These are phyloP conservation scores for Sarocladium brachiariae DNA, from an alignment of 2,329 filamentous ascomycete species.

Conservation along the genomic window DNA sequence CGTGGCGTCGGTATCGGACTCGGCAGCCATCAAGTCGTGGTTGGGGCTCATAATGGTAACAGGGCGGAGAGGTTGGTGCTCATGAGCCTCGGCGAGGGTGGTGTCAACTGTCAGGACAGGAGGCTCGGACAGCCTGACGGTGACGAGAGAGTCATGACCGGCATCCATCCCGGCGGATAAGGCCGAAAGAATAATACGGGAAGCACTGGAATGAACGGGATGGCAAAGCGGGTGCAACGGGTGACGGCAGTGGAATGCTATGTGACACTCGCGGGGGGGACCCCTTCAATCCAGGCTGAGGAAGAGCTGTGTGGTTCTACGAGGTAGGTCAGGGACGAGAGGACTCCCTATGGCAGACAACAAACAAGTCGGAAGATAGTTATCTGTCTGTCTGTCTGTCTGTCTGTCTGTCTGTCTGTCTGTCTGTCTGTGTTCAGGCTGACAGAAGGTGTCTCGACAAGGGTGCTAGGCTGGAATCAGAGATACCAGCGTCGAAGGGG, in stretches of 20 bases:
- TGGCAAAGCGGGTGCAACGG: neutral
- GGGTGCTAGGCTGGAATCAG: neutral
- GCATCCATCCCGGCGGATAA: neutral
- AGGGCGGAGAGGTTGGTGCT: slow-evolving; percentile 18
- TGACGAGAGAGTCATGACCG: slow-evolving; percentile 66
- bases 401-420: too few species aligned
- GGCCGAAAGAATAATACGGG: neutral
- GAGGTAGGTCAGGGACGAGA: neutral
- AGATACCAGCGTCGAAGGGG: neutral
- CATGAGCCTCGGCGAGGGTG: slow-evolving; percentile 24
- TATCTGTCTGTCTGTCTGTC: too few species aligned
- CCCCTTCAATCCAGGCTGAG: slow-evolving; percentile 7
- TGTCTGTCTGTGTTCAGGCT: too few species aligned
- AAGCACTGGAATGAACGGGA: neutral
- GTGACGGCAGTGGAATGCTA: neutral
- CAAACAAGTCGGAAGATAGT: neutral
- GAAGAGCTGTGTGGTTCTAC: neutral
- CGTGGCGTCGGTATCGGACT: slow-evolving; percentile 10
- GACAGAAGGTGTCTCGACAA: neutral
- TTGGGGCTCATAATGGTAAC: slow-evolving; percentile 1
- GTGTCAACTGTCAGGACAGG: slow-evolving; percentile 46
- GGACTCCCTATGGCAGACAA: neutral
- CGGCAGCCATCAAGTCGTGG: neutral
- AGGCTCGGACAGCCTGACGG: slow-evolving; percentile 64
- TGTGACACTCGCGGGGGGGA: slow-evolving; percentile 1